These are phyloP conservation scores for Symbiotaphrina buchneri DNA, from an alignment of 495 filamentous ascomycete genomes.

Conservation along the genomic window DNA sequence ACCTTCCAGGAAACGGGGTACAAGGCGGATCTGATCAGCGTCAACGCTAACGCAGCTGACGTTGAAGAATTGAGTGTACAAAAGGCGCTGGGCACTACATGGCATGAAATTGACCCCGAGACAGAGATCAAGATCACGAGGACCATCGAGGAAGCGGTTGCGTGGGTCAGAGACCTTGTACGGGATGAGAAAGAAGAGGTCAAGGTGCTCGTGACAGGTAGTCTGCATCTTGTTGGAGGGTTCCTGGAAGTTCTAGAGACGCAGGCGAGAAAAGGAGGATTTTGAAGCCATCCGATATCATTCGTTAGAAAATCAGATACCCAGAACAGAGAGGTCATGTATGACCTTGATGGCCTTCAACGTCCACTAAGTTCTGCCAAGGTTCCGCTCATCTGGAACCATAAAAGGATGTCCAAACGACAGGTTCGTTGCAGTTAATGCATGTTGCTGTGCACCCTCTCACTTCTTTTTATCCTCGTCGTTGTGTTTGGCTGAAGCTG, in stretches of 20 bases:
- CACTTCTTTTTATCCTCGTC: no score
- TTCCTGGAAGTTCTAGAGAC: slow-evolving; percentile 19
- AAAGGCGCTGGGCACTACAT: slow-evolving; percentile 45
- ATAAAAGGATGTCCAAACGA: no score
- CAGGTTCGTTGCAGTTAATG: no score
- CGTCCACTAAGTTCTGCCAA: no score
- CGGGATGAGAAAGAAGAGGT: slow-evolving; percentile 7
- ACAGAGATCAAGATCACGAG: slow-evolving; percentile 38
- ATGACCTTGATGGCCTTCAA: no score
- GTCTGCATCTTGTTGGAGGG: slow-evolving; percentile 35
- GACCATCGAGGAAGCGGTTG: slow-evolving; percentile 76
- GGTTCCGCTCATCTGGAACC: no score
- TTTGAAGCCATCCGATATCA: no score
- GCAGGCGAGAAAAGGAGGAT: no score
- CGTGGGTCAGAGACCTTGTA: slow-evolving; percentile 32
- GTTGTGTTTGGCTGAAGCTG: no score
- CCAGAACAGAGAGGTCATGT: no score
- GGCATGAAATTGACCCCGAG: slow-evolving; percentile 37
- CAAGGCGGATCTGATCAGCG: slow-evolving; percentile 52
- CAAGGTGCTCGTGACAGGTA: slow-evolving; percentile 32
- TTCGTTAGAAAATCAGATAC: no score
- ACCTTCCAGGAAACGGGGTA: slow-evolving; percentile 53
- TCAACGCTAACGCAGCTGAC: slow-evolving; percentile 42
- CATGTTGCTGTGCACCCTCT: no score
- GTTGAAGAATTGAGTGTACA: slow-evolving; percentile 53